Evolutionary conservation across 1,284 basidiomycete species (phyloP), one percentile per base, ranked within the genome.

Genomic region (Leccinum huronense): DNA sequence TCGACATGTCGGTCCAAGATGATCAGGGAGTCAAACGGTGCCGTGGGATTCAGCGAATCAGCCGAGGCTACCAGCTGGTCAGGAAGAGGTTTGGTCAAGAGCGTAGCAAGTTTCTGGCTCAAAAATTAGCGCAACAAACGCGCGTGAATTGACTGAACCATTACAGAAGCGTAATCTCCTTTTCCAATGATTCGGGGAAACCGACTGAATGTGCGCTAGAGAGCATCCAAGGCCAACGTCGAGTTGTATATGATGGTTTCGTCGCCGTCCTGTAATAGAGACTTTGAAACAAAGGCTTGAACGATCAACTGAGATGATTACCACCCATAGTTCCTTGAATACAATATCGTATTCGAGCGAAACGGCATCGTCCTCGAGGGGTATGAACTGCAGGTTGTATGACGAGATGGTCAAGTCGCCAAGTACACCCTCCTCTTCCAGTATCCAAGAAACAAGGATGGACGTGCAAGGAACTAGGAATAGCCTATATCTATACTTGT

Each of bases 121-220:
- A 4, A 34, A 62, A 38, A 59, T 67, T 7, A 71, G 64, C 55
- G 31, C n/a, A 42, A 34, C 63, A 53, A 68, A 59, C 57, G 2
- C 34, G 55, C 16, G 48, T 60, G 4, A 9, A 60, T 16, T 16
- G 40, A 66, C 36, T 36, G 53, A 5, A n/a, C n/a, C 76, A 87
- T 69, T 73, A 94, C 95, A 71, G 88, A 86, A 19, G 96, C 94
- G 57, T 88, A 87, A 73, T 97, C 91, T 9, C 97, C 97, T 78
- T 78, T 99, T 98, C 95, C 96, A 34, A 97, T 78, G 64, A 98
- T 90, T 19, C 95, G 88, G 8, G 97, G 97, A 71, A 98, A 97
- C 31, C 84, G 76, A n/a, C 95, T 97, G 74, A 90, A 97, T 2
- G 94, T 81, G 68, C 89, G 87, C 75, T 98, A 94, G 7, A 98